phyloP scores from a whole-genome alignment of 257 asterid genomes.

The Orobanche coerulescens region DNA sequence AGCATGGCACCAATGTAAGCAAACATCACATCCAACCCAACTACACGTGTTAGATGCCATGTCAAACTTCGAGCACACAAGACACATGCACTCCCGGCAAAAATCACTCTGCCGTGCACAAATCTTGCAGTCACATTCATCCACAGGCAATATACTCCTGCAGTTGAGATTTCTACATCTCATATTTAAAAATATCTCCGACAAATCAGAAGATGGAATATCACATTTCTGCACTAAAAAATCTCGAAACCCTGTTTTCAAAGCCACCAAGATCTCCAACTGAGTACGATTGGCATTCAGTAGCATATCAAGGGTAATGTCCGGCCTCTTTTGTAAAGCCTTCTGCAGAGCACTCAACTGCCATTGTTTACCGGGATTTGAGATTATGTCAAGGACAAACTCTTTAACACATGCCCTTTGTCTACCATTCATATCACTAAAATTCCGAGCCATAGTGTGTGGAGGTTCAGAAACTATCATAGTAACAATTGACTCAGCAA shows the following conservation, averaged over 20 bases:
- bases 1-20: slow-evolving; percentile 97
- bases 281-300: slow-evolving; percentile 52
- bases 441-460: slow-evolving; percentile 46
- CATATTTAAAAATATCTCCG: slow-evolving; percentile 69
- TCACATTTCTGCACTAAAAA: slow-evolving; percentile 47
- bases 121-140: slow-evolving; percentile 87
- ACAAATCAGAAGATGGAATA: slow-evolving; percentile 52
- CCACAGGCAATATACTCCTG: slow-evolving; percentile 69
- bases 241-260: slow-evolving; percentile 75
- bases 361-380: slow-evolving; percentile 58
- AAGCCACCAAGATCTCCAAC: slow-evolving; percentile 77
- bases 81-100: slow-evolving; percentile 97
- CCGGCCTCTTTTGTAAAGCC: slow-evolving; percentile 56
- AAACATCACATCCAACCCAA: slow-evolving; percentile 98
- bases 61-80: slow-evolving; percentile 91
- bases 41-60: slow-evolving; percentile 89
- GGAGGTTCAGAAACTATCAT: slow-evolving; percentile 80
- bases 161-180: slow-evolving; percentile 75
- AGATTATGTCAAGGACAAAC: slow-evolving; percentile 56
- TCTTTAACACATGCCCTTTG: slow-evolving; percentile 56
- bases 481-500: slow-evolving; percentile 66
- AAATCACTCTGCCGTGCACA: slow-evolving; percentile 66
- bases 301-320: slow-evolving; percentile 55
- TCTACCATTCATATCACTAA: slow-evolving; percentile 50
- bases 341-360: slow-evolving; percentile 75